Conservation (phyloP, 805 yeast genomes). For the Cyberlindnera nakhonratchasimensis region DNA sequence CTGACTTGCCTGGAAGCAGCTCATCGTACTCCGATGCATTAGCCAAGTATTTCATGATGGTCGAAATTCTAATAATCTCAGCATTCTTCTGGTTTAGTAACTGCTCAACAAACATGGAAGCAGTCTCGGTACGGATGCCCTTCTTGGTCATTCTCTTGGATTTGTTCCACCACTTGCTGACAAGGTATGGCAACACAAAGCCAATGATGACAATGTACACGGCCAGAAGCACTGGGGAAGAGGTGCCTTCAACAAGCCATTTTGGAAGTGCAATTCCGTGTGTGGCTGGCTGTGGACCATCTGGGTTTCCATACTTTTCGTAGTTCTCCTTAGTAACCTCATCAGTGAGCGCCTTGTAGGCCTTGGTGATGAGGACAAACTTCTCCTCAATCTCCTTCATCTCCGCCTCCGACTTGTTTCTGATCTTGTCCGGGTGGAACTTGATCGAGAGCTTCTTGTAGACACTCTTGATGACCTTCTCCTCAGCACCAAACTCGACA, state of each 20-base stretch:
- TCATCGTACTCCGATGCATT: conserved; percentile 62
- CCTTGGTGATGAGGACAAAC: conserved; percentile 81
- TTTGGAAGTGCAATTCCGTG: conserved; percentile 96
- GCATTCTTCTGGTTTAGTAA: conserved; percentile 74
- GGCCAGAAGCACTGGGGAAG: conserved; percentile 61
- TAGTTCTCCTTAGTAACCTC: conserved; percentile 79
- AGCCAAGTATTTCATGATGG: conserved; percentile 56
- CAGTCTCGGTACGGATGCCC: conserved; percentile 83
- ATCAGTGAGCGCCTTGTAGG: conserved; percentile 93
- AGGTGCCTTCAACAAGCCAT: conserved; percentile 80
- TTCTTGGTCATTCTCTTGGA: conserved; percentile 76
- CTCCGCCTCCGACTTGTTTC: conserved; percentile 52
- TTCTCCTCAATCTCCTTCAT: conserved; percentile 62
- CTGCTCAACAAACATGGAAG: conserved; percentile 67
- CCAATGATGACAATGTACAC: conserved; percentile 73
- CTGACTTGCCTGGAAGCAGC: conserved; percentile 35
- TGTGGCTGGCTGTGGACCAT: conserved; percentile 86
- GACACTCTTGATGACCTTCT: conserved; percentile 67
- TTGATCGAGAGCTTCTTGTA: conserved; percentile 85
- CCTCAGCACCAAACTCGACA: conserved; percentile 63
- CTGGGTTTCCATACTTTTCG: conserved; percentile 92
- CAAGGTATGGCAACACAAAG: conserved; percentile 71
- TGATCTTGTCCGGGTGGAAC: conserved; percentile 91
- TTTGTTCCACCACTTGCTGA: conserved; percentile 86
- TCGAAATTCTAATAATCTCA: conserved; percentile 51